Base-by-base conservation (phyloP, 257 asterid species). In the Paulownia fortunei region DNA sequence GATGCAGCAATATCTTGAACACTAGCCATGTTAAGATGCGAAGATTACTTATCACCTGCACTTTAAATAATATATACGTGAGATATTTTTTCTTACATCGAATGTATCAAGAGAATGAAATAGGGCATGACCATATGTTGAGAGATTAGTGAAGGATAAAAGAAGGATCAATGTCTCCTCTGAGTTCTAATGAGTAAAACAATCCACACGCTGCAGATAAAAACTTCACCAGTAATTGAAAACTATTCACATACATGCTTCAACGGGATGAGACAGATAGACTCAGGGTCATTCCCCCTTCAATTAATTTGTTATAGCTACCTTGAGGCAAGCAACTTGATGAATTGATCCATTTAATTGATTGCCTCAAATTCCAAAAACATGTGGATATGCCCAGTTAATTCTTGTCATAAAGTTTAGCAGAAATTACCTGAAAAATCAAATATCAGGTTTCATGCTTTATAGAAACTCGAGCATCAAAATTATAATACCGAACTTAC, bases 1-100 rank as follows among this genome's bases (percentile, higher is more conserved):
- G 96, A 87, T 79, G 85, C 84, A 30, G 72, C 59, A 55, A 94
- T 94, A 82, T 94, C 98, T 30, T 82, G 81, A 77, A 88, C 79
- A 55, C 82, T 86, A 63, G 97, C 94, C 97, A 92, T 94, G 4
- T 81, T 81, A 62, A 69, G 70, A 67, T 63, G 60, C 37, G 27
- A 82, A 60, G 39, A 54, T 64, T 72, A 79, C 21, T 27, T 72
- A 68, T 73, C 79, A 47, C 87, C 89, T 86, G 82, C 70, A 77
- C n/a, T 83, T 73, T 39, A 42, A 72, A 61, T 26, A 11, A 23
- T 26, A 76, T 69, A 6, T 39, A 30, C 6, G 15, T 26, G 24
- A 77, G 10, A 0, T 72, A 3, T 12, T 72, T 24, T 18, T 27
- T 52, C 26, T 54, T 54, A 8, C 36, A 23, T 24, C 4, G 13